Conservation (phyloP, 78 protist species). For the Guillardia theta region DNA sequence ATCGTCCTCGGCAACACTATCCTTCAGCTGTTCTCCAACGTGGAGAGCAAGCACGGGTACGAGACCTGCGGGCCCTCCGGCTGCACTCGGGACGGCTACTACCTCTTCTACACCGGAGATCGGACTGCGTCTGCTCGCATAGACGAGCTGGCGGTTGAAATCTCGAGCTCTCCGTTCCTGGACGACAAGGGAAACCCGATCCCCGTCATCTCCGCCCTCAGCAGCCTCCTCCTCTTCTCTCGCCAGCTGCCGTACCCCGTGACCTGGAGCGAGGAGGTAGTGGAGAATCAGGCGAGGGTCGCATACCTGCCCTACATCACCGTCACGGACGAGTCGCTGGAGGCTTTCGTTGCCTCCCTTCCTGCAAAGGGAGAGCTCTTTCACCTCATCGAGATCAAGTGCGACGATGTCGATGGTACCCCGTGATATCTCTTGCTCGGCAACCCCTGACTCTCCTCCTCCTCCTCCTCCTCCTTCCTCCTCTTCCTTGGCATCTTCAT, state of each 20-base stretch:
- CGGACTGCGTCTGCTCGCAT: not conserved
- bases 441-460: too few species aligned
- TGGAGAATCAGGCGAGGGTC: not conserved
- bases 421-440: too few species aligned
- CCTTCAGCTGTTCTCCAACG: not conserved
- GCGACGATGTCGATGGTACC: too few species aligned
- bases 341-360: not conserved
- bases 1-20: not conserved
- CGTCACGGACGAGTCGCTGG: not conserved
- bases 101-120: not conserved
- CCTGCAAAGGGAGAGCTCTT: not conserved
- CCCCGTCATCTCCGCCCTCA: not conserved
- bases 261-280: not conserved
- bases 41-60: not conserved
- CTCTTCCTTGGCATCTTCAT: too few species aligned
- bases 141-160: not conserved
- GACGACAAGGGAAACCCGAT: not conserved
- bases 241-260: not conserved
- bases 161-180: not conserved
- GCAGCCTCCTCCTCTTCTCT: not conserved
- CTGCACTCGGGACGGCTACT: not conserved
- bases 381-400: not conserved
- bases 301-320: not conserved
- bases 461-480: too few species aligned
- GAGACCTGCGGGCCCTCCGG: not conserved